Evolutionary conservation across 1,284 basidiomycete species (phyloP), one percentile per base, ranked within the genome.

Genomic region (Acaromyces ingoldii): DNA sequence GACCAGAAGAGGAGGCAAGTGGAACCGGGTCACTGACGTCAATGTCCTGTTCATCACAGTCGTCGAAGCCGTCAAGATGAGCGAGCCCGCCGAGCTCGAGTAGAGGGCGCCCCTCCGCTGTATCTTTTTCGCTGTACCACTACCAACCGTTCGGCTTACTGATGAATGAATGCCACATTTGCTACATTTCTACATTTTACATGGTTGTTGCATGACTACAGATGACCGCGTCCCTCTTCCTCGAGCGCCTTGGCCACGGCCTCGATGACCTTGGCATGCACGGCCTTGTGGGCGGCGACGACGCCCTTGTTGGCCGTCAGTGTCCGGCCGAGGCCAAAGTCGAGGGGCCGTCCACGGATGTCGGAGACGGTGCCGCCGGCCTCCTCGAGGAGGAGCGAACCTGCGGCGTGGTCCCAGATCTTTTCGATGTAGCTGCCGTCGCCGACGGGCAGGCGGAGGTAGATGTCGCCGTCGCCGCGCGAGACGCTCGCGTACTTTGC

Each of bases 381-480:
- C 77, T 97, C 93, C 56, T 85, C 83, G 5, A 97, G 84, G 7
- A 99, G 81, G 6, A 98, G 75, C 0, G 83, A 80, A 0, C 93
- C 95, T 0, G 89, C 82, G 0, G 93, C 92, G 72, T 97, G 95
- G 74, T 98, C 95, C 90, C 89, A 95, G 38, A 95, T 91, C 78
- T 92, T 93, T 76, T 93, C 91, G 57, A 80, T 76, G 75, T 92
- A 93, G 11, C 83, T 84, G 15, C 84, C 82, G 13, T 86, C 84
- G 6, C 80, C 76, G 49, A 86, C 87, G 0, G 95, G 95, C 79
- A 96, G 87, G 24, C 93, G 82, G 48, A 98, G 79, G 77, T 99
- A 98, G 31, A 86, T 84, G 11, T 86, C 85, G 1, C 91, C 91
- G 58, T 95, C 89, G 0, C 91, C 91, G 37, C 92, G 80, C 1